Percentiles rank a stretch among this genome's conserved stretches.
Conservation (phyloP, 1,139 yeast genomes). For the Casaregolazyma suthepensis region DNA sequence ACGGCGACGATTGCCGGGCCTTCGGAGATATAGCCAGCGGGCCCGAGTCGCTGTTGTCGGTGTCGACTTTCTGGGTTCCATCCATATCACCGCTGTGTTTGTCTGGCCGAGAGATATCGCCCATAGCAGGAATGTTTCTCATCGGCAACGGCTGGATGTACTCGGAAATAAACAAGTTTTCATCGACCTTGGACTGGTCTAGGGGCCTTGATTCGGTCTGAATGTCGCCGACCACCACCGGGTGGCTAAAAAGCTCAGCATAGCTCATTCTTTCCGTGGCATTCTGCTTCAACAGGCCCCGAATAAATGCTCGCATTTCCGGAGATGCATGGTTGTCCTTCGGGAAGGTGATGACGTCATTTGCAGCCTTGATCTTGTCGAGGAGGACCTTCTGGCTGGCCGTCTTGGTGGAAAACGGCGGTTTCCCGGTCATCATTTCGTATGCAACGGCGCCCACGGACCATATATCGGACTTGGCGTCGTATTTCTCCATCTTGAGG, state of each 20-base stretch:
- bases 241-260: conserved; percentile 67
- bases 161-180: conserved; percentile 76
- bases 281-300: conserved; percentile 69
- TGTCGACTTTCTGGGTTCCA: background rate
- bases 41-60: background rate
- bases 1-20: background rate
- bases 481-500: conserved; percentile 85
- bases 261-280: conserved; percentile 87
- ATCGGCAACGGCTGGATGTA: conserved; percentile 38
- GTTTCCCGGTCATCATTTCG: conserved; percentile 92
- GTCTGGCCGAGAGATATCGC: background rate
- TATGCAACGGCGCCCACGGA: conserved; percentile 94
- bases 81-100: background rate
- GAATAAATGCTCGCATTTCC: conserved; percentile 62
- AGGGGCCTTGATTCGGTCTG: conserved; percentile 50
- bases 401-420: conserved; percentile 90
- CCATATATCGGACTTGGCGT: conserved; percentile 97
- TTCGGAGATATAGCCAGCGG: conserved; percentile 3
- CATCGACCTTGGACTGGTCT: conserved; percentile 67
- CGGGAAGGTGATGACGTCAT: conserved; percentile 75
- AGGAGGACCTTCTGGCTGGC: conserved; percentile 67
- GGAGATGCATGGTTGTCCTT: conserved; percentile 43
- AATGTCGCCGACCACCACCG: conserved; percentile 44
- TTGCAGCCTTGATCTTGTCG: conserved; percentile 74
- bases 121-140: background rate